Evolutionary conservation across 257 asterid genomes (phyloP).

Genomic region (Paraleonurus japonicus): DNA sequence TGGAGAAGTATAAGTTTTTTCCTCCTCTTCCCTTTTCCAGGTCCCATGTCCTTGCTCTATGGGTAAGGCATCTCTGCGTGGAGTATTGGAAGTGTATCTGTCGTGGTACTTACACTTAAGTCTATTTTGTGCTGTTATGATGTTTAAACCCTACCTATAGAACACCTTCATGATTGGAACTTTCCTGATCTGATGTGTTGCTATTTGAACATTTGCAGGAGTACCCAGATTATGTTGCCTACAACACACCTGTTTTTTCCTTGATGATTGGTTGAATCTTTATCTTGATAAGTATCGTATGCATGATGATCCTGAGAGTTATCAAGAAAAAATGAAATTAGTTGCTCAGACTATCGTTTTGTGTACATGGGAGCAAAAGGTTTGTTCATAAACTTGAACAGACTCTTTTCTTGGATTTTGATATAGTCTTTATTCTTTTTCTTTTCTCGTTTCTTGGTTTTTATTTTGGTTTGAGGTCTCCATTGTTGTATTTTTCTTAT

Average conservation of each 20-base stretch:
- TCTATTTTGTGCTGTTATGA: background rate
- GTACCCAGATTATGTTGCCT: slow-evolving; percentile 80
- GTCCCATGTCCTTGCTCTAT: slow-evolving; percentile 26
- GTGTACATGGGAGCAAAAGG: slow-evolving; percentile 98
- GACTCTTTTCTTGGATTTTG: slow-evolving; percentile 21
- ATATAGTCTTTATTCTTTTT: too few relatives aligned
- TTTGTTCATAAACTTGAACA: slow-evolving; percentile 36
- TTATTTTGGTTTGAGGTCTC: too few relatives aligned
- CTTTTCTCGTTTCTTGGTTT: too few relatives aligned
- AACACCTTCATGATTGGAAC: background rate
- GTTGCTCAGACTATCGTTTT: slow-evolving; percentile 96
- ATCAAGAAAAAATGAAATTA: slow-evolving; percentile 54
- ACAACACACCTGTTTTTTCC: slow-evolving; percentile 64
- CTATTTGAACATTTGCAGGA: slow-evolving; percentile 57
- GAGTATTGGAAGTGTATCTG: slow-evolving; percentile 19
- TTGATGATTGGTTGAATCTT: slow-evolving; percentile 93
- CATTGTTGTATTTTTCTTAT: too few relatives aligned
- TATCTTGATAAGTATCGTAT: slow-evolving; percentile 80
- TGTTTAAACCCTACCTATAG: background rate
- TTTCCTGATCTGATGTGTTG: slow-evolving; percentile 4
- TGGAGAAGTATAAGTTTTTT: slow-evolving; percentile 21
- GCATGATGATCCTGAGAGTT: slow-evolving; percentile 61
- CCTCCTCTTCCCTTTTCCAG: slow-evolving; percentile 31
- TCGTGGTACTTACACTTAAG: slow-evolving; percentile 25
- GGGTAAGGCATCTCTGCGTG: slow-evolving; percentile 24